A percentile compares a stretch with the other conserved stretches of the same genome.
These are phyloP conservation scores for Fomitopsis pinicola DNA, from an alignment of 1,284 basidiomycete genomes.

Conservation along the genomic window DNA sequence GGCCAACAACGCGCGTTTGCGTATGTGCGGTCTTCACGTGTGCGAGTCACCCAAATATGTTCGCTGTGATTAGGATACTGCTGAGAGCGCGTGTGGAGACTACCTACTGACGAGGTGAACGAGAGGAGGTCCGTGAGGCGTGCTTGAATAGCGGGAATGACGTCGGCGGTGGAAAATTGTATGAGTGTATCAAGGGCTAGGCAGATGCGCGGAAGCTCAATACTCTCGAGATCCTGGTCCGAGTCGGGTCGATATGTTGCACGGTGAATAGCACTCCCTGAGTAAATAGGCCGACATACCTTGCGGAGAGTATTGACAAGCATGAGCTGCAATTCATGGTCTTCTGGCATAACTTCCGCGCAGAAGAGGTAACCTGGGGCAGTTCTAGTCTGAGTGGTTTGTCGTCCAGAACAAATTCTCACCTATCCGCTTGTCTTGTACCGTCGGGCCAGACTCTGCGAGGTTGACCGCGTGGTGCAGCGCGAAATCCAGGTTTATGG, in stretches of 20 bases:
- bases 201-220: conserved; percentile 49
- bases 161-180: conserved; percentile 51
- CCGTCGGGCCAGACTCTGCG: conserved; percentile 56
- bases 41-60: not conserved
- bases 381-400: not conserved
- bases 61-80: not conserved
- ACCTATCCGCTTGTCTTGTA: conserved; percentile 71
- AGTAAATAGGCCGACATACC: conserved; percentile 30
- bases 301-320: conserved; percentile 78
- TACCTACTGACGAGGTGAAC: conserved; percentile 68
- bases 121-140: conserved; percentile 59
- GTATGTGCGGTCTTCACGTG: conserved; percentile 47
- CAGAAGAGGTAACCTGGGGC: conserved; percentile 70
- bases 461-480: conserved; percentile 68
- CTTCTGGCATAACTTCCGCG: conserved; percentile 57
- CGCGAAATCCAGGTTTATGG: conserved; percentile 55
- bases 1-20: conserved; percentile 56
- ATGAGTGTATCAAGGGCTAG: conserved; percentile 70
- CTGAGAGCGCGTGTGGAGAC: conserved; percentile 3
- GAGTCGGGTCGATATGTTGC: not conserved
- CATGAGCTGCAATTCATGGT: conserved; percentile 75
- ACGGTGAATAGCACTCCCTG: not conserved
- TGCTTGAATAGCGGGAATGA: conserved; percentile 69
- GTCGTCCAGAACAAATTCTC: conserved; percentile 8
- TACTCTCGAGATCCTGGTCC: conserved; percentile 60